These are phyloP conservation scores for Kuraishia capsulata DNA, from an alignment of 805 yeast genomes.

Conservation along the genomic window DNA sequence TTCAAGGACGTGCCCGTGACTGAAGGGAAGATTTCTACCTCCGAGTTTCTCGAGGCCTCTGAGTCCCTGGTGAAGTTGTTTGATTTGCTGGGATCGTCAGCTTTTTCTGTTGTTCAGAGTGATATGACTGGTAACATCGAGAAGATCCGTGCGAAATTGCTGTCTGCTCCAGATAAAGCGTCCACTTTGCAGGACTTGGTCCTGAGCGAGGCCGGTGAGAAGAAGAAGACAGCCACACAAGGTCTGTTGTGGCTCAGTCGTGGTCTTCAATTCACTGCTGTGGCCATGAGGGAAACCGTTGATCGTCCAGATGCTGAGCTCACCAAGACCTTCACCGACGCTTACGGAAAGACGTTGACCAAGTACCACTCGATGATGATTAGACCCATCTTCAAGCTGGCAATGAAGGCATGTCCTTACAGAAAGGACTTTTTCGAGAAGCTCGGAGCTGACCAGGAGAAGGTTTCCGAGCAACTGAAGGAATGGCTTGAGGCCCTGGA, in stretches of 20 bases:
- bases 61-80: slow-evolving; percentile 77
- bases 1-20: slow-evolving; percentile 67
- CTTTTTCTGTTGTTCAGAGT: slow-evolving; percentile 75
- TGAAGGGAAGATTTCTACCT: slow-evolving; percentile 59
- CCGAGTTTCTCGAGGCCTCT: slow-evolving; percentile 73
- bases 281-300: slow-evolving; percentile 75
- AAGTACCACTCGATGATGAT: slow-evolving; percentile 76
- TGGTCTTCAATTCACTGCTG: slow-evolving; percentile 87
- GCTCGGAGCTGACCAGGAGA: slow-evolving; percentile 67
- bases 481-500: slow-evolving; percentile 76
- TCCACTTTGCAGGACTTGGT: slow-evolving; percentile 74
- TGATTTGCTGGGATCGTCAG: slow-evolving; percentile 74
- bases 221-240: slow-evolving; percentile 74
- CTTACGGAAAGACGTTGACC: slow-evolving; percentile 73
- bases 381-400: slow-evolving; percentile 82
- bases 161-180: slow-evolving; percentile 53
- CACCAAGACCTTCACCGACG: slow-evolving; percentile 69
- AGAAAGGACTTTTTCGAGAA: slow-evolving; percentile 77
- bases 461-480: slow-evolving; percentile 54
- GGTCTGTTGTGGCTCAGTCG: slow-evolving; percentile 82
- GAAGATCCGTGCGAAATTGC: slow-evolving; percentile 60
- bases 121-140: slow-evolving; percentile 84
- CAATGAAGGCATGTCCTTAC: slow-evolving; percentile 94
- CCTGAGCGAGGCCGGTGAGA: slow-evolving; percentile 56
- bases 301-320: slow-evolving; percentile 57